Evolutionary conservation across 305 asterid species (phyloP).

Genomic region (Fraxinus xanthoxyloides): DNA sequence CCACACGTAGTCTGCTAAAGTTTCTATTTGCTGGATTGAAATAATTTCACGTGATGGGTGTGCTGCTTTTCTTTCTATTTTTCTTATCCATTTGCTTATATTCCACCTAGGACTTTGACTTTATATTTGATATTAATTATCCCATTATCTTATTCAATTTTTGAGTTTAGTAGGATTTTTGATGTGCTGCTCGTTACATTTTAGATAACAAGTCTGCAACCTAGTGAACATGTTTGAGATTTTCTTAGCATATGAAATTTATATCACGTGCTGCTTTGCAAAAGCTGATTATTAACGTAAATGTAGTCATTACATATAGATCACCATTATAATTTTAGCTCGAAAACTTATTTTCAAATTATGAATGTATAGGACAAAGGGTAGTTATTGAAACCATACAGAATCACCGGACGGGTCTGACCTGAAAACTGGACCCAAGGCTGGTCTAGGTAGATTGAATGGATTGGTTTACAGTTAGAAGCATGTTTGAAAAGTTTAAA

Average conservation of each 20-base stretch:
- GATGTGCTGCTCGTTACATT: constrained; percentile 5
- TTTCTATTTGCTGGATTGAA: constrained; percentile 13
- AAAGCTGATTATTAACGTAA: neutral
- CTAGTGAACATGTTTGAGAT: constrained; percentile 1
- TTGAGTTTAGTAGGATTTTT: neutral
- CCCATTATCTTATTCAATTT: constrained; percentile 2
- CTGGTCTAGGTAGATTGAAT: neutral
- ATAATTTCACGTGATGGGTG: neutral
- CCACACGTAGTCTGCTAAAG: neutral
- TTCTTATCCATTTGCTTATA: neutral
- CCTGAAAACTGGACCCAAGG: neutral
- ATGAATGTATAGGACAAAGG: neutral
- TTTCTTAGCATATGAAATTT: constrained; percentile 14
- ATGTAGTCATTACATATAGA: constrained; percentile 1
- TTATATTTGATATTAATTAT: neutral
- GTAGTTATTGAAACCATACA: neutral
- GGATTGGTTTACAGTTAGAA: neutral
- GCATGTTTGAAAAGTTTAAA: neutral
- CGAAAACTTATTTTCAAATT: constrained; percentile 7
- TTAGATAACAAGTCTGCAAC: neutral
- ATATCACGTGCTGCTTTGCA: neutral
- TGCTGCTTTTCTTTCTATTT: neutral
- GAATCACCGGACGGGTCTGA: neutral
- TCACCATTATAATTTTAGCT: constrained; percentile 9
- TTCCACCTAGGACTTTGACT: constrained; percentile 1